Conservation (phyloP, 2,329 filamentous ascomycete species). For the Aphanoascus verrucosus region DNA sequence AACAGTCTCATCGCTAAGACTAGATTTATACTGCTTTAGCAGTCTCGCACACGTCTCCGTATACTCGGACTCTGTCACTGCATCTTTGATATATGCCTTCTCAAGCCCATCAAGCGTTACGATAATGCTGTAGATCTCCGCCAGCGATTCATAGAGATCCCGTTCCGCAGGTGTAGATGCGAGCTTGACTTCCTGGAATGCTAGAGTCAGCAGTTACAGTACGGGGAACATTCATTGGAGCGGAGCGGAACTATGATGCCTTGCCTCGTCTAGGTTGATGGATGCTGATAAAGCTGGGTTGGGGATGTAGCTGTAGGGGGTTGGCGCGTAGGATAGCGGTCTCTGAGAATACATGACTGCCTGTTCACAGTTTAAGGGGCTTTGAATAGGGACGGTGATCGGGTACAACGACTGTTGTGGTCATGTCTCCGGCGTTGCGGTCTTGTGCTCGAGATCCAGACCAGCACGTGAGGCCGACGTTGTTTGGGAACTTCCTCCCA, state of each 20-base stretch:
- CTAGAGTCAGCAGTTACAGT: constrained; percentile 9
- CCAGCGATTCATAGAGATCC: constrained; percentile 88
- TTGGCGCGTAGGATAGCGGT: constrained; percentile 71
- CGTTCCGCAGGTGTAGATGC: constrained; percentile 76
- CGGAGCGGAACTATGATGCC: constrained; percentile 11
- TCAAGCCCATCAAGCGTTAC: constrained; percentile 90
- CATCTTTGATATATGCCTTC: constrained; percentile 93
- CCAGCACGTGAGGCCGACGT: neutral
- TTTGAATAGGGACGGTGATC: too few species aligned
- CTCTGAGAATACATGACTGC: constrained; percentile 38
- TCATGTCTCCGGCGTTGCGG: neutral
- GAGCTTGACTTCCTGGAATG: constrained; percentile 74
- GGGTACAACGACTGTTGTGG: too few species aligned
- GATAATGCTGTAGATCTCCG: constrained; percentile 96
- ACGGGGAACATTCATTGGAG: too few species aligned
- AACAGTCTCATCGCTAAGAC: constrained; percentile 83
- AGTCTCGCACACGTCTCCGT: constrained; percentile 91
- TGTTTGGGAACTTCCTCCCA: neutral
- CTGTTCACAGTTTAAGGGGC: too few species aligned
- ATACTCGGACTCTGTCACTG: constrained; percentile 81
- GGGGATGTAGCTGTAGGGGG: constrained; percentile 82
- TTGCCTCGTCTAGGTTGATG: constrained; percentile 85
- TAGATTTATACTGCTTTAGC: constrained; percentile 93
- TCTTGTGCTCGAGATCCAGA: too few species aligned
- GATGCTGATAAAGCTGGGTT: constrained; percentile 72